Conservation (phyloP, 108 stramenopile genomes). For the Cyclostephanos tholiformis region DNA sequence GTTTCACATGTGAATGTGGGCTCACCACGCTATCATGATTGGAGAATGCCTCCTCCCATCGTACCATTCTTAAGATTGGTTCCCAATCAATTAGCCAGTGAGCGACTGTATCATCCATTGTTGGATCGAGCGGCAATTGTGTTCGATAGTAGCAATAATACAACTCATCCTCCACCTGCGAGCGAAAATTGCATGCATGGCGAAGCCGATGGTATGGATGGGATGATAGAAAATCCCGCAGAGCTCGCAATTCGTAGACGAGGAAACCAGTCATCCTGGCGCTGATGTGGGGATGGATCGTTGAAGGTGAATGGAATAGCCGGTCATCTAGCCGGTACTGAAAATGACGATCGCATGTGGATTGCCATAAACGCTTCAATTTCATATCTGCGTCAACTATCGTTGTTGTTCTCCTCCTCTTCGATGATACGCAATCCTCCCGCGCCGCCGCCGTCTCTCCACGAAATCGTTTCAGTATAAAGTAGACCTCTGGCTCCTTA, state of each 20-base stretch:
- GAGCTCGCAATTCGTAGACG: too few species aligned
- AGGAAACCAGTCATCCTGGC: too few species aligned
- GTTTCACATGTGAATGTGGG: too few species aligned
- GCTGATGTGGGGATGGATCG: too few species aligned
- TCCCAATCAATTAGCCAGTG: constrained; percentile 1
- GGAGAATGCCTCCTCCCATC: neutral
- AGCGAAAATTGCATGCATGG: neutral
- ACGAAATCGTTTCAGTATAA: neutral
- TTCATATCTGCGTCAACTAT: neutral
- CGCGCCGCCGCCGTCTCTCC: too few species aligned
- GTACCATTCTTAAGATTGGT: neutral
- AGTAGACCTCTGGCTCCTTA: neutral
- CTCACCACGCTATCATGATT: neutral
- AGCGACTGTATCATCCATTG: neutral
- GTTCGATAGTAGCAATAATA: neutral
- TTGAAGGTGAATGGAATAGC: too few species aligned
- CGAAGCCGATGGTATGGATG: too few species aligned
- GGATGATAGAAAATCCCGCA: too few species aligned
- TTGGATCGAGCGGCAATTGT: neutral
- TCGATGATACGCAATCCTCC: too few species aligned
- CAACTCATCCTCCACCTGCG: neutral
- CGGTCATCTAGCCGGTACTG: neutral
- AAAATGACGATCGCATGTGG: neutral
- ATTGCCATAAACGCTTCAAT: neutral
- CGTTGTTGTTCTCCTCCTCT: too few species aligned